Percentiles rank a stretch among this genome's conserved stretches.
Conservation (phyloP, 2,329 filamentous ascomycete genomes). For the Alternaria infectoria region DNA sequence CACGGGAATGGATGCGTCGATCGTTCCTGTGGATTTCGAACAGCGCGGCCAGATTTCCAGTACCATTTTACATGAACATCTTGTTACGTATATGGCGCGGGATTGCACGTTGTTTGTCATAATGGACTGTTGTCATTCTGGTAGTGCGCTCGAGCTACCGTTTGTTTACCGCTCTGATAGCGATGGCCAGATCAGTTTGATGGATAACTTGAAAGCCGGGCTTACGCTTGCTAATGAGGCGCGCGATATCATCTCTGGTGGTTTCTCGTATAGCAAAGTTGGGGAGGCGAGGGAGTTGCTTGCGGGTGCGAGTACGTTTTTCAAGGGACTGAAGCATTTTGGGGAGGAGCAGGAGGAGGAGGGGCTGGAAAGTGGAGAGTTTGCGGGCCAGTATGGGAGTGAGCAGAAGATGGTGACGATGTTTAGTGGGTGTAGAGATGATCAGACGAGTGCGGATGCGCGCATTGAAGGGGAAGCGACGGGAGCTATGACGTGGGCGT, state of each 20-base stretch:
- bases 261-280: conserved; percentile 58
- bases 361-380: conserved; percentile 43
- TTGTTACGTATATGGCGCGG: conserved; percentile 60
- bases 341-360: conserved; percentile 54
- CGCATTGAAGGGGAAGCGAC: conserved; percentile 52
- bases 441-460: conserved; percentile 59
- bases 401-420: conserved; percentile 59
- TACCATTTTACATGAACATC: conserved; percentile 58
- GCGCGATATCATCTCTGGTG: conserved; percentile 57
- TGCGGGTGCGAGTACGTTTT: conserved; percentile 62
- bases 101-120: conserved; percentile 61
- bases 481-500: conserved; percentile 58
- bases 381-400: conserved; percentile 53
- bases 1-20: conserved; percentile 55
- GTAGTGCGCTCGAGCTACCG: conserved; percentile 64
- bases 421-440: conserved; percentile 59
- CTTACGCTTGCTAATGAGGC: conserved; percentile 59
- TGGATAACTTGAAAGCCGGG: conserved; percentile 63
- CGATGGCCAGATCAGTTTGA: conserved; percentile 62
- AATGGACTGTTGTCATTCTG: conserved; percentile 68
- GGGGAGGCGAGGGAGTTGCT: conserved; percentile 60
- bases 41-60: conserved; percentile 61
- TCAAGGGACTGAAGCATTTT: conserved; percentile 58
- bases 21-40: conserved; percentile 62
- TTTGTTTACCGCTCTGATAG: conserved; percentile 64